phyloP scores from a whole-genome alignment of 305 asterid species.

The Fraxinus platypoda region DNA sequence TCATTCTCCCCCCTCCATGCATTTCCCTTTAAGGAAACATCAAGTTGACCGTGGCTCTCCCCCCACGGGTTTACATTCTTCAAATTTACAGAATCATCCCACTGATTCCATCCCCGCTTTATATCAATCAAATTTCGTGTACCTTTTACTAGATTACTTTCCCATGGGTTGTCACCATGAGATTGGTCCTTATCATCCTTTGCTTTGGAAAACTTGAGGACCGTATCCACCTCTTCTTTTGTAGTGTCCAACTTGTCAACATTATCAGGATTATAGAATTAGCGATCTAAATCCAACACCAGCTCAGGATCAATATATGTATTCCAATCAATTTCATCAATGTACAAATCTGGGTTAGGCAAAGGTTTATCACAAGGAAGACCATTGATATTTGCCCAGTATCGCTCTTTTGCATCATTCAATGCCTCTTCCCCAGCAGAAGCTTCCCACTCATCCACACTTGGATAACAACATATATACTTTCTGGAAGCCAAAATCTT shows the following conservation, averaged over 20 bases:
- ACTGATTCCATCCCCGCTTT: constrained; percentile 44
- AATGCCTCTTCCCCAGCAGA: constrained; percentile 79
- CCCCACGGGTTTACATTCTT: constrained; percentile 60
- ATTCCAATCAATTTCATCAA: constrained; percentile 73
- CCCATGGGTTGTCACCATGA: constrained; percentile 58
- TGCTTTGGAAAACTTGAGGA: constrained; percentile 19
- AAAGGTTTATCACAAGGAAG: constrained; percentile 52
- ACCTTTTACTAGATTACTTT: constrained; percentile 31
- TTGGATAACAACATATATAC: constrained; percentile 62
- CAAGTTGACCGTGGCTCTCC: constrained; percentile 32
- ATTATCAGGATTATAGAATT: constrained; percentile 55
- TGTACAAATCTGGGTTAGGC: constrained; percentile 61
- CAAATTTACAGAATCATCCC: constrained; percentile 35
- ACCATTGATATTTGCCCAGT: constrained; percentile 61
- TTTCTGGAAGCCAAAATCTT: constrained; percentile 68
- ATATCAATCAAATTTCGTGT: constrained; percentile 28
- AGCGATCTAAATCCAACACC: constrained; percentile 66
- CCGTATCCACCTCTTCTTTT: constrained; percentile 22
- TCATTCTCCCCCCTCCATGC: constrained; percentile 55
- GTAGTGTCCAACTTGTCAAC: constrained; percentile 30
- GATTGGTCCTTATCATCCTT: constrained; percentile 27
- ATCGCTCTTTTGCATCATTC: constrained; percentile 60
- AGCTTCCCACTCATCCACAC: constrained; percentile 72
- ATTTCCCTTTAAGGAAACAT: constrained; percentile 36
- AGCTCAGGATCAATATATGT: constrained; percentile 58